Evolutionary conservation across 768 basidiomycete genomes (phyloP), one percentile per base, ranked within the genome.

Genomic region (Cystofilobasidium bisporidii): DNA sequence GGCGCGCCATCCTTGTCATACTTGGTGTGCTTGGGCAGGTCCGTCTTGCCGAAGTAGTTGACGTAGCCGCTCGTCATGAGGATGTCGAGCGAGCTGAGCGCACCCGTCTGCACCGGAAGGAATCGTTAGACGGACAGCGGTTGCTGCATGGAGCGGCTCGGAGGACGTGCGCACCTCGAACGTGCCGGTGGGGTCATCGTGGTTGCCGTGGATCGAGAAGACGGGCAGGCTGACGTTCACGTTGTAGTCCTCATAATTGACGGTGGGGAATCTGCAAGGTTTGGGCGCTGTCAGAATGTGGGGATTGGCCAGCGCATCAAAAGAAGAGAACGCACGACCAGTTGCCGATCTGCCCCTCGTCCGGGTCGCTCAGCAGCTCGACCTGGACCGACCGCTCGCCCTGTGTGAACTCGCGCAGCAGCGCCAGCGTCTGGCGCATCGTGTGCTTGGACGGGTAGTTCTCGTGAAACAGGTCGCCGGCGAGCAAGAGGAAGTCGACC

Each of bases 131-230:
- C 9, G 18, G 15, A 26, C 32, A 69, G 15, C 3, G 15, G n/a
- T 10, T 45, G 45, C 24, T 14, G 26, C 24, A 11, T 18, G 18
- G 32, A 33, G 50, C 58, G 57, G 22, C n/a, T n/a, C 26, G 10
- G 33, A 47, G 64, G 43, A 26, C 26, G 15, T 17, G 78, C 89
- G 70, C 73, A 91, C 92, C 12, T 88, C 82, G 3, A 93, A 92
- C 26, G 91, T 87, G 24, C 96, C 96, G 78, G 98, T 96, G 40
- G 96, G 96, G 73, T 99, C 96, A 74, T 99, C 96, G 77, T 99
- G 96, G 74, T 99, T 99, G 50, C 96, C 96, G 74, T 99, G 96
- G 61, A 99, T 98, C 0, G 94, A 97, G 78, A 99, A 99, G 33
- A 98, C 88, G 3, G 96, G 96, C n/a, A 96, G 90, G 4, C 84